Evolutionary conservation across 2,329 filamentous ascomycete genomes (phyloP).

Genomic region (Phaeoacremonium minimum): DNA sequence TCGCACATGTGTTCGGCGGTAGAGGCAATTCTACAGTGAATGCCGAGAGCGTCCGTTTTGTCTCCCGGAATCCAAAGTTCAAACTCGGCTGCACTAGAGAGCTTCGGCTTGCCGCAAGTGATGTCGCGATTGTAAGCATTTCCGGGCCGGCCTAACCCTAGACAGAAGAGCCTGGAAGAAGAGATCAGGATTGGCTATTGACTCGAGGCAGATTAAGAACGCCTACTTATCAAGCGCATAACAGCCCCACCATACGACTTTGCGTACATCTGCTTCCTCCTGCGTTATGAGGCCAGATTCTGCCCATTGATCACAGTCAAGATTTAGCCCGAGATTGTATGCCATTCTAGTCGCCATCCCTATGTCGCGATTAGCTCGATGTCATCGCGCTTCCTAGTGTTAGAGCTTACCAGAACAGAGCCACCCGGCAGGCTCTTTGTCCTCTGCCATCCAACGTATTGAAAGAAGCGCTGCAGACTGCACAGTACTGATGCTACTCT

Average conservation of each 20-base stretch:
- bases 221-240: conserved; percentile 16
- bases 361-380: not conserved
- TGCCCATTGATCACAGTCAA: conserved; percentile 13
- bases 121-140: conserved; percentile 9
- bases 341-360: conserved; percentile 19
- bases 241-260: conserved; percentile 17
- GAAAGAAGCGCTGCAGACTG: conserved; percentile 15
- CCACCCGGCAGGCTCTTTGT: conserved; percentile 16
- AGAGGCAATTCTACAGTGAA: conserved; percentile 9
- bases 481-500: conserved; percentile 14
- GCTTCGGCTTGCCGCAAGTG: conserved; percentile 14
- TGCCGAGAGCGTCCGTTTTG: not conserved
- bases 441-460: conserved; percentile 13
- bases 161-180: conserved; percentile 11
- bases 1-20: conserved; percentile 12
- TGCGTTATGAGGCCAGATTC: conserved; percentile 5
- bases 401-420: conserved; percentile 13
- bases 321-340: conserved; percentile 15
- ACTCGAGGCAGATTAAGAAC: no score
- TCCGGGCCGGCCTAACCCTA: conserved; percentile 12
- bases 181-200: no score
- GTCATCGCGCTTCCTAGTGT: no score
- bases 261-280: conserved; percentile 14
- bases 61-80: conserved; percentile 10
- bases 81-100: conserved; percentile 8